Percentiles rank a stretch among this genome's conserved stretches.
Conservation (phyloP, 805 yeast species). For the Candida incommunis region DNA sequence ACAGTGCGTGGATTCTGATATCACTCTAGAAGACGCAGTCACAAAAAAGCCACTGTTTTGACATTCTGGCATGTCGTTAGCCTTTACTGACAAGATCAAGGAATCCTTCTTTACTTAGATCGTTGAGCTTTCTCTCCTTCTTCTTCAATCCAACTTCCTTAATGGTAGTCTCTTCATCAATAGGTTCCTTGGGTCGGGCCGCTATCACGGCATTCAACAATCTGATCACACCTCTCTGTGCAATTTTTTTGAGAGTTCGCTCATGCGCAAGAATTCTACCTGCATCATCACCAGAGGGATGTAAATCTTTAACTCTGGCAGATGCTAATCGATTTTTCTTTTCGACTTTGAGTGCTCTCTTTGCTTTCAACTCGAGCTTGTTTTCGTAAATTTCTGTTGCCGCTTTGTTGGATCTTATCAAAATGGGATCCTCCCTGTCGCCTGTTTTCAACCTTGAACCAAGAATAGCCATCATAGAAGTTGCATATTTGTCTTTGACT, state of each 20-base stretch:
- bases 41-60: no score
- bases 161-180: conserved; percentile 1
- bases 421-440: conserved; percentile 77
- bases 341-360: conserved; percentile 52
- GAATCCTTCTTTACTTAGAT: conserved; percentile 78
- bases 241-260: conserved; percentile 56
- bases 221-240: conserved; percentile 78
- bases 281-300: conserved; percentile 48
- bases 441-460: conserved; percentile 81
- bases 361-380: conserved; percentile 74
- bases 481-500: conserved; percentile 52
- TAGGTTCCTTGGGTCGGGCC: conserved; percentile 53
- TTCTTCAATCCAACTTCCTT: conserved; percentile 12
- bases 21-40: no score
- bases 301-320: conserved; percentile 50
- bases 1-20: no score
- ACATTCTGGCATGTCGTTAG: no score
- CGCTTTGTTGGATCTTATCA: conserved; percentile 65
- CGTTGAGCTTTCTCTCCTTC: conserved; percentile 39
- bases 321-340: conserved; percentile 53
- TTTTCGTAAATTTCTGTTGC: conserved; percentile 66
- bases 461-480: conserved; percentile 70
- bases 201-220: conserved; percentile 72
- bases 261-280: conserved; percentile 52
- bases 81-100: conserved; percentile 57